Conservation (phyloP, 257 asterid genomes). For the Paraleonurus japonicus region DNA sequence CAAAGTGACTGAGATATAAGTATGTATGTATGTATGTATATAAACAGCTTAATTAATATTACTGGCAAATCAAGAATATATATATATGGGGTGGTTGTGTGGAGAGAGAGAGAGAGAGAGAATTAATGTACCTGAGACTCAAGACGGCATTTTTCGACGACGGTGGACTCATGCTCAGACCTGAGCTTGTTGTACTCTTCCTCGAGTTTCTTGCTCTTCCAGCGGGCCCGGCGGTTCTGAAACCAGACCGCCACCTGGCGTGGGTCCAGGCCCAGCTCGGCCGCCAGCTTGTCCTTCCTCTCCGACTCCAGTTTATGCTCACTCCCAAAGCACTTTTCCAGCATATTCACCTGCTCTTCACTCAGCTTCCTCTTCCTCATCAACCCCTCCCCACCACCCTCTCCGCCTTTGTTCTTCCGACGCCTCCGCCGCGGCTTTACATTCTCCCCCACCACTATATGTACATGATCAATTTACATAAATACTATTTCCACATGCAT, state of each 20-base stretch:
- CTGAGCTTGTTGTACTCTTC: constrained; percentile 67
- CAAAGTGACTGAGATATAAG: too few species aligned
- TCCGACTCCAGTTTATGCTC: constrained; percentile 87
- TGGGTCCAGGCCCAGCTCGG: constrained; percentile 80
- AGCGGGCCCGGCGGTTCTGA: constrained; percentile 83
- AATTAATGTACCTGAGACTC: constrained; percentile 56
- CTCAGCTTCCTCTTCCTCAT: constrained; percentile 80
- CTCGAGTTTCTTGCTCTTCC: constrained; percentile 86
- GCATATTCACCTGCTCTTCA: constrained; percentile 54
- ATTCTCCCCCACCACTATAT: constrained; percentile 5
- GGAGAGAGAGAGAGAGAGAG: too few species aligned
- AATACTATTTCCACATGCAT: neutral
- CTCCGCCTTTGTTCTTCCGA: constrained; percentile 36
- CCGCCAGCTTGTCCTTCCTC: constrained; percentile 79
- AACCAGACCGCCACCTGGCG: constrained; percentile 99
- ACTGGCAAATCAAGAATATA: too few species aligned
- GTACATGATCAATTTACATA: neutral
- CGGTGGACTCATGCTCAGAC: constrained; percentile 47
- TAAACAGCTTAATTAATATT: too few species aligned
- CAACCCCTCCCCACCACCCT: constrained; percentile 30
- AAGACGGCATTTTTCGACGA: constrained; percentile 66
- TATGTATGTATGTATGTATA: too few species aligned
- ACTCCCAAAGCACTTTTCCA: constrained; percentile 61
- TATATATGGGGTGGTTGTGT: too few species aligned
- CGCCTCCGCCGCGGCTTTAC: constrained; percentile 36